A percentile compares a stretch with the other conserved stretches of the same genome.
phyloP scores from a whole-genome alignment of 2,329 filamentous ascomycete genomes.

The Aspergillus ochraceus region DNA sequence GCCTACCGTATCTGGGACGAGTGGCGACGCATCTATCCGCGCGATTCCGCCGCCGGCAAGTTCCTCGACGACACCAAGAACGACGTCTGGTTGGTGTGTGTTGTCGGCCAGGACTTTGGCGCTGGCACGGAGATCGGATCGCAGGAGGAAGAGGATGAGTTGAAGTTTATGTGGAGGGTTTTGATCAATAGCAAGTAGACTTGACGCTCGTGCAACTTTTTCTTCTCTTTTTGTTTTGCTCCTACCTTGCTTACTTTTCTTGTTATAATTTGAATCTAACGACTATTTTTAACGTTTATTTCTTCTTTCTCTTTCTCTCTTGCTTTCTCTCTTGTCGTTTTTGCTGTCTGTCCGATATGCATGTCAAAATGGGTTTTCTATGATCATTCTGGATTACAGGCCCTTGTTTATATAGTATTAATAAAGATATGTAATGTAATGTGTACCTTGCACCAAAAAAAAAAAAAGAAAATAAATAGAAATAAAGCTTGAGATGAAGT shows the following conservation, averaged over 20 bases:
- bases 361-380: too few relatives aligned
- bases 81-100: slow-evolving; percentile 85
- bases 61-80: slow-evolving; percentile 67
- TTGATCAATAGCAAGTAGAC: slow-evolving; percentile 29
- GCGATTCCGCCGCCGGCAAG: slow-evolving; percentile 65
- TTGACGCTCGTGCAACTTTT: neutral
- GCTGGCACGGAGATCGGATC: slow-evolving; percentile 40
- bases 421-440: too few relatives aligned
- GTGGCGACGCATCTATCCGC: slow-evolving; percentile 87
- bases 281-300: neutral
- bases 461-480: neutral
- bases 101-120: slow-evolving; percentile 48
- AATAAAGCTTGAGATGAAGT: neutral
- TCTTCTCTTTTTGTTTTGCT: slow-evolving; percentile 1
- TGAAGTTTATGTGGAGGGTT: slow-evolving; percentile 42
- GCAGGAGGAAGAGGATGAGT: slow-evolving; percentile 40
- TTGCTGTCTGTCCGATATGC: too few relatives aligned
- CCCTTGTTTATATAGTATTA: too few relatives aligned
- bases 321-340: too few relatives aligned
- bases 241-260: neutral
- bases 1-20: slow-evolving; percentile 94
- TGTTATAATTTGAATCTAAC: neutral
- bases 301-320: too few relatives aligned
- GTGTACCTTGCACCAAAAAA: too few relatives aligned
- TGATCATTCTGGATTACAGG: too few relatives aligned